phyloP scores from a whole-genome alignment of 768 basidiomycete species.

The Hericium coralloides region DNA sequence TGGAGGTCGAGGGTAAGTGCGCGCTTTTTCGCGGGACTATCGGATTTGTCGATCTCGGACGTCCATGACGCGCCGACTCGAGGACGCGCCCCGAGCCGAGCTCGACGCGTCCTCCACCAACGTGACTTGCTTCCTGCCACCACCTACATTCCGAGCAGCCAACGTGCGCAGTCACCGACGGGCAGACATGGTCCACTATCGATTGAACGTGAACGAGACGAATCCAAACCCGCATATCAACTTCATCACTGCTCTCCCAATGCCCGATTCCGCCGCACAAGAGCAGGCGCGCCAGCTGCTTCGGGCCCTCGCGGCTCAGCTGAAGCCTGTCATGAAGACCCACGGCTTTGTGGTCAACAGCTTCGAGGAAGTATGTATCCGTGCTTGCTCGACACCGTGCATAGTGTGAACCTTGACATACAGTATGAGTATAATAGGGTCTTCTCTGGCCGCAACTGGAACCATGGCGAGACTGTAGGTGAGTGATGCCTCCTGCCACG shows the following conservation, averaged over 20 bases:
- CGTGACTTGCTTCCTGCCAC: not conserved
- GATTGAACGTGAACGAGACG: conserved; percentile 56
- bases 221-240: conserved; percentile 75
- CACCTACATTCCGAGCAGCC: too few relatives aligned
- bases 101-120: not conserved
- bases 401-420: not conserved
- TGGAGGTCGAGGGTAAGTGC: not conserved
- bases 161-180: not conserved
- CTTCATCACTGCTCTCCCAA: conserved; percentile 57
- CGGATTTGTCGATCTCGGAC: not conserved
- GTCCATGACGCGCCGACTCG: not conserved
- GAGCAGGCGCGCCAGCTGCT: conserved; percentile 66
- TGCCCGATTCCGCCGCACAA: conserved; percentile 31
- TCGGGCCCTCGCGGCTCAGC: conserved; percentile 75
- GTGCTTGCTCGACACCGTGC: not conserved
- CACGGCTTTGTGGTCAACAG: conserved; percentile 72
- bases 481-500: conserved; percentile 10
- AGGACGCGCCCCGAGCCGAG: not conserved
- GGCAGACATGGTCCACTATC: conserved; percentile 58
- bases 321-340: conserved; percentile 73
- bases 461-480: conserved; percentile 75
- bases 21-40: not conserved
- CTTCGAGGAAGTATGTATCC: conserved; percentile 62
- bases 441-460: conserved; percentile 83
- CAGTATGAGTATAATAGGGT: conserved; percentile 75